Base-by-base conservation (phyloP, 331 rosid genomes). In the Cydonia oblonga region DNA sequence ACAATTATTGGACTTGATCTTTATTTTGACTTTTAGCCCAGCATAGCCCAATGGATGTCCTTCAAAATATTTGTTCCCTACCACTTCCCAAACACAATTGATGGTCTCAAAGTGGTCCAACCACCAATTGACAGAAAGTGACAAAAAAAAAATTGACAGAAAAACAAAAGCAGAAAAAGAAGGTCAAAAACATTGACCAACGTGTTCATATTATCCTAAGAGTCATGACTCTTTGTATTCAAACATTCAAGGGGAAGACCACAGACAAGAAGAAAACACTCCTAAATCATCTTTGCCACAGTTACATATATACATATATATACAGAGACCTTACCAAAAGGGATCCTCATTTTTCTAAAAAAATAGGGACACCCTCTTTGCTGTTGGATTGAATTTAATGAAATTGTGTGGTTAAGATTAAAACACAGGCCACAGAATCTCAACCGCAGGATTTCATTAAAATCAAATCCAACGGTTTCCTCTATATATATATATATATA, bases 241-340 rank as follows among this genome's bases (percentile, higher is more conserved):
- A 26, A 59, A 60, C 59, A 26, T 60, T 61, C 32, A 26, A 8
- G 60, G 59, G 20, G 53, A 49, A 71, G 75, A 71, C 75, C 65
- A 1, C 12, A 13, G 74, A 32, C 38, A 59, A 33, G 25, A 60
- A 72, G 5, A 32, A 25, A 26, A 56, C n/a, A 38, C 49, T 71
- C 22, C 70, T 15, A 25, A 49, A 35, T 53, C 58, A 52, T 68
- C 62, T 62, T 76, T 72, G 76, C 69, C 66, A 51, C 76, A 64
- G 72, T 40, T 53, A 68, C 69, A 52, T 20, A n/a, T 35, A 35
- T n/a, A n/a, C n/a, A n/a, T n/a, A n/a, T n/a, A n/a, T n/a, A n/a
- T n/a, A n/a, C n/a, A n/a, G n/a, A n/a, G n/a, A n/a, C n/a, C n/a
- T n/a, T n/a, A n/a, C n/a, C n/a, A n/a, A n/a, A n/a, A n/a, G n/a